A percentile compares a stretch with the other conserved stretches of the same genome.
Evolutionary conservation across 495 filamentous ascomycete genomes (phyloP).

Genomic region (Penicillium odoratum): DNA sequence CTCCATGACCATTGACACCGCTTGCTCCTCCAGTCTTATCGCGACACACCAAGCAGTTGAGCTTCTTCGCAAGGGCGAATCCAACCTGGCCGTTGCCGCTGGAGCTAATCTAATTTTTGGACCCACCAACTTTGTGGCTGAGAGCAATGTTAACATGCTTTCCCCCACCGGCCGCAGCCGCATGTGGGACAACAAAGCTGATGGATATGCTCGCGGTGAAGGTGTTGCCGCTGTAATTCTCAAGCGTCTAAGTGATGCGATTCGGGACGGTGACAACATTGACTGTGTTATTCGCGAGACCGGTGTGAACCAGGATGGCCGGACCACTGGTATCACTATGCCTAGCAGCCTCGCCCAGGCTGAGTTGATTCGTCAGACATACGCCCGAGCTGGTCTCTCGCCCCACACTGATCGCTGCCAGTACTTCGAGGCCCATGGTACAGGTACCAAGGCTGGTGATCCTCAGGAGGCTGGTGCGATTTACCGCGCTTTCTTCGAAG

Average conservation of each 20-base stretch:
- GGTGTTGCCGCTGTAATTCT: constrained; percentile 32
- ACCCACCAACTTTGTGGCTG: background rate
- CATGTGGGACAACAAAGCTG: constrained; percentile 35
- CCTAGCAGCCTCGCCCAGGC: constrained; percentile 59
- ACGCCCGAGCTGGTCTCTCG: constrained; percentile 45
- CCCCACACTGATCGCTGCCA: constrained; percentile 7
- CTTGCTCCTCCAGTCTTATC: constrained; percentile 34
- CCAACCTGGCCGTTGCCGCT: constrained; percentile 22
- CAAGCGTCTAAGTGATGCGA: constrained; percentile 38
- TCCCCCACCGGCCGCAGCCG: constrained; percentile 34
- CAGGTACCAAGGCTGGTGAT: constrained; percentile 61
- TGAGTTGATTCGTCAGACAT: constrained; percentile 52
- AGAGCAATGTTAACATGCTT: constrained; percentile 18
- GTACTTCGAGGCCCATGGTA: constrained; percentile 43
- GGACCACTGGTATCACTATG: constrained; percentile 34
- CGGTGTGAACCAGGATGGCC: constrained; percentile 45
- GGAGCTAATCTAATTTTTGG: constrained; percentile 12
- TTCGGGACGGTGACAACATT: constrained; percentile 39
- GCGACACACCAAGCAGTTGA: constrained; percentile 47
- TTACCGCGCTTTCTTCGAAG: constrained; percentile 25
- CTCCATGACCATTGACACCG: constrained; percentile 35
- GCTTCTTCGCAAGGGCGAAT: constrained; percentile 41
- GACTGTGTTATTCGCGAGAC: constrained; percentile 44
- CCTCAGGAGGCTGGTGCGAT: constrained; percentile 52
- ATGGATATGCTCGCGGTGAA: constrained; percentile 38